A percentile compares a stretch with the other conserved stretches of the same genome.
These are phyloP conservation scores for Blastocystis sp. DNA, from an alignment of 352 stramenopile species.

Conservation along the genomic window DNA sequence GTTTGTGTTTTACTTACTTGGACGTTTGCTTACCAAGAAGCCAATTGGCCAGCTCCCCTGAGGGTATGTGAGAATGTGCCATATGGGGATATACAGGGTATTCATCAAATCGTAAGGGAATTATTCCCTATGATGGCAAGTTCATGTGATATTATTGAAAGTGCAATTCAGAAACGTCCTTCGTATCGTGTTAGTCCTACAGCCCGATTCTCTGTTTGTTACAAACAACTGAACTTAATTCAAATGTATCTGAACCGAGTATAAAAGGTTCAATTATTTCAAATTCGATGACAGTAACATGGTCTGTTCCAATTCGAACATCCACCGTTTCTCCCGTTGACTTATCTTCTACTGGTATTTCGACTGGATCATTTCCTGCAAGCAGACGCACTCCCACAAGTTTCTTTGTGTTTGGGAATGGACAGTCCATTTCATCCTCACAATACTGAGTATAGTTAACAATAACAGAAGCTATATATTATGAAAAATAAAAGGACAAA, in stretches of 20 bases:
- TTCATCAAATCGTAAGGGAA: neutral
- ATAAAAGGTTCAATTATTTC: neutral
- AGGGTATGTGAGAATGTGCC: neutral
- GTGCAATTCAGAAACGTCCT: neutral
- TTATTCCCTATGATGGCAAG: conserved; percentile 28
- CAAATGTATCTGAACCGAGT: neutral
- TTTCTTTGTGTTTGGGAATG: conserved; percentile 12
- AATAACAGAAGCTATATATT: neutral
- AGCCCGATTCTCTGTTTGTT: neutral
- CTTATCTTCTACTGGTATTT: neutral
- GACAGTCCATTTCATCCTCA: conserved; percentile 27
- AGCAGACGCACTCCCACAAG: neutral
- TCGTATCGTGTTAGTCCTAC: neutral
- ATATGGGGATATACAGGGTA: neutral
- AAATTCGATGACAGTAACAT: neutral
- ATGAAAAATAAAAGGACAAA: neutral
- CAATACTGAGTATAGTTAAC: neutral
- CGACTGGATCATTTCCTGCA: neutral
- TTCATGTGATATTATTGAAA: neutral
- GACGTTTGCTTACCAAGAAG: too few relatives aligned
- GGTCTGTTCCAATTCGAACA: neutral
- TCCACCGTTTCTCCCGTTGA: too few relatives aligned
- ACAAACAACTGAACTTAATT: neutral
- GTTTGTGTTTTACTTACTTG: too few relatives aligned
- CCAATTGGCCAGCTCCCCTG: neutral